Evolutionary conservation across 176 grass and related monocot genomes (phyloP).

Genomic region (Cenchrus americanus): DNA sequence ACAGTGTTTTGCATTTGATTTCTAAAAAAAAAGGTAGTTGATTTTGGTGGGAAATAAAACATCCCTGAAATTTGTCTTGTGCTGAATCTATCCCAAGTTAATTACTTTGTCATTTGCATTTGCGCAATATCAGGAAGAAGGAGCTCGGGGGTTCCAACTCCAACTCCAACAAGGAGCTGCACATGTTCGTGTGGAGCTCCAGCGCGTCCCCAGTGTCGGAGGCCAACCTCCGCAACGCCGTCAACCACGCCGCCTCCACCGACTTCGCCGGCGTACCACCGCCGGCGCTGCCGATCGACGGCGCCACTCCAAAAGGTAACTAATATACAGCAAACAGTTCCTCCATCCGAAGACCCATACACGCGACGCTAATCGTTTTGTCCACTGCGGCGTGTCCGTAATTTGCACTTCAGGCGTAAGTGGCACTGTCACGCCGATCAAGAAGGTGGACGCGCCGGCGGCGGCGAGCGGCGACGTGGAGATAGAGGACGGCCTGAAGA

Average conservation of each 20-base stretch:
- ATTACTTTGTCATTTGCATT: neutral
- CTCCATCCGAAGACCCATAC: neutral
- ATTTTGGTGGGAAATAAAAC: neutral
- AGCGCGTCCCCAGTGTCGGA: slow-evolving; percentile 89
- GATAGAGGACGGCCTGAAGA: slow-evolving; percentile 80
- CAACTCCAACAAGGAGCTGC: slow-evolving; percentile 88
- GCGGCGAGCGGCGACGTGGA: slow-evolving; percentile 48
- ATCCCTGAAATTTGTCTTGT: neutral
- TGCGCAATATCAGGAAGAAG: slow-evolving; percentile 59
- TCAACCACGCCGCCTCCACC: slow-evolving; percentile 83
- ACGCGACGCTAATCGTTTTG: neutral
- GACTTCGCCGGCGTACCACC: slow-evolving; percentile 57
- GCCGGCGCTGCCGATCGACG: slow-evolving; percentile 33
- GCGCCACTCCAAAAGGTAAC: slow-evolving; percentile 73
- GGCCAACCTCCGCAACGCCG: slow-evolving; percentile 89
- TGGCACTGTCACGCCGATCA: slow-evolving; percentile 65
- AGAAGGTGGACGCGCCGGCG: slow-evolving; percentile 41
- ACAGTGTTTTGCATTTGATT: neutral
- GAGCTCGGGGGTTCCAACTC: slow-evolving; percentile 67
- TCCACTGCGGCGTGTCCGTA: neutral
- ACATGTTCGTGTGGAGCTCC: slow-evolving; percentile 95
- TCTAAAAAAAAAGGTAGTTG: neutral
- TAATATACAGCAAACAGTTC: neutral
- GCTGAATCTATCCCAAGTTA: neutral
- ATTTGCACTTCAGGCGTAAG: slow-evolving; percentile 39